Evolutionary conservation across 2,329 filamentous ascomycete genomes (phyloP).

Genomic region (Colletotrichum viniferum): DNA sequence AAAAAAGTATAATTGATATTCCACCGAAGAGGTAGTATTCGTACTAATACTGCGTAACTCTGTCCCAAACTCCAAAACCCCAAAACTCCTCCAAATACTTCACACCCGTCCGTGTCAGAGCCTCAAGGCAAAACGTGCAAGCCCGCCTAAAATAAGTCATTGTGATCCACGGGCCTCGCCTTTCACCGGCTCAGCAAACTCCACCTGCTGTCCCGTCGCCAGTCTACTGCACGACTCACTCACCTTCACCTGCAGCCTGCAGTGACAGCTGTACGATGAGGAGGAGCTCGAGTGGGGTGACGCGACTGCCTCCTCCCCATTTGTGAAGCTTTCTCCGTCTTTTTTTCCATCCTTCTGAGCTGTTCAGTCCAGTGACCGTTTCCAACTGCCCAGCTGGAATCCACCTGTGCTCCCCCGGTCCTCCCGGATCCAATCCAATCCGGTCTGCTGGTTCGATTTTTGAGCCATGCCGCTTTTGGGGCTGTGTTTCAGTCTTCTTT

Average conservation of each 20-base stretch:
- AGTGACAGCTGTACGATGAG: constrained; percentile 10
- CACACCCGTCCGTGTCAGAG: background rate
- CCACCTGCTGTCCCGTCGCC: background rate
- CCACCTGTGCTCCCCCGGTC: background rate
- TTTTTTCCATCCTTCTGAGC: background rate
- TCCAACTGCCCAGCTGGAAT: background rate
- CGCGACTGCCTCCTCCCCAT: background rate
- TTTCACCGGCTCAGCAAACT: background rate
- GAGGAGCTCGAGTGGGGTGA: background rate
- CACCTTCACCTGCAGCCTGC: background rate
- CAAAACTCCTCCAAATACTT: background rate
- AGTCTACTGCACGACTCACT: background rate
- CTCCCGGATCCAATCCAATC: constrained; percentile 8
- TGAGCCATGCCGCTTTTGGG: background rate
- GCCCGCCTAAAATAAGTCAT: background rate
- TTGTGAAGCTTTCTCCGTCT: background rate
- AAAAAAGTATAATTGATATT: background rate
- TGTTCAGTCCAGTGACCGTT: background rate
- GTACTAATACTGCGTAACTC: background rate
- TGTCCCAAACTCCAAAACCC: background rate
- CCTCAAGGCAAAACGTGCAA: constrained; percentile 8
- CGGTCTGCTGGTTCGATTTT: constrained; percentile 5
- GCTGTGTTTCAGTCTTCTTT: constrained; percentile 8
- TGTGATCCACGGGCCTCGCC: background rate
- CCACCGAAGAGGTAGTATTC: background rate